Evolutionary conservation across 2,329 filamentous ascomycete genomes (phyloP).

Genomic region (Cadophora sp.): DNA sequence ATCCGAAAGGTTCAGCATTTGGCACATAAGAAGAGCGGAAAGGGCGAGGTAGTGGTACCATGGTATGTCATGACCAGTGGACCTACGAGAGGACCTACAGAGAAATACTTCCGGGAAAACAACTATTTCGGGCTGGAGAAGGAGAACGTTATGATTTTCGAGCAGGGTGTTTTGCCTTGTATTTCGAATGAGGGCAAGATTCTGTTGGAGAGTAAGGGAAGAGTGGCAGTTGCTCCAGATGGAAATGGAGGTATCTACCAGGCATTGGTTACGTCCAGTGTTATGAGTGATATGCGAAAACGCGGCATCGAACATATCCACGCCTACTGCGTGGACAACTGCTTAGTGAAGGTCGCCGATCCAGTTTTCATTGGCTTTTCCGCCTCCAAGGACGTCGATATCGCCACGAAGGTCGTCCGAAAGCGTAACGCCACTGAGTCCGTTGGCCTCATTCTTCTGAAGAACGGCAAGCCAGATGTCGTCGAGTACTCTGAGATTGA

Average conservation of each 20-base stretch:
- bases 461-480: slow-evolving; percentile 95
- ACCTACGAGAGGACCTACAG: slow-evolving; percentile 89
- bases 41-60: slow-evolving; percentile 72
- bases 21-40: slow-evolving; percentile 69
- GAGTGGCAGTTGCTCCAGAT: slow-evolving; percentile 92
- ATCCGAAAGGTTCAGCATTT: slow-evolving; percentile 86
- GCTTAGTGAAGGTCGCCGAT: slow-evolving; percentile 97
- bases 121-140: slow-evolving; percentile 88
- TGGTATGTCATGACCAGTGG: slow-evolving; percentile 99
- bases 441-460: slow-evolving; percentile 90
- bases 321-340: slow-evolving; percentile 98
- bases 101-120: slow-evolving; percentile 89
- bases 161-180: slow-evolving; percentile 95
- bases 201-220: slow-evolving; percentile 86
- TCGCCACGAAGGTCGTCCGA: slow-evolving; percentile 98
- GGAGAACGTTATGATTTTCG: slow-evolving; percentile 90
- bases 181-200: slow-evolving; percentile 99
- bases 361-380: slow-evolving; percentile 95
- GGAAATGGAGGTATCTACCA: slow-evolving; percentile 98
- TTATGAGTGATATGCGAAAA: slow-evolving; percentile 85
- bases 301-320: slow-evolving; percentile 95
- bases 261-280: slow-evolving; percentile 80
- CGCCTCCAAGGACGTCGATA: slow-evolving; percentile 86
- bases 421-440: slow-evolving; percentile 97
- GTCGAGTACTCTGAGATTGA: slow-evolving; percentile 99